Percentiles rank a stretch among this genome's conserved stretches.
phyloP scores from a whole-genome alignment of 805 yeast species.

The Wickerhamiella bombiphila region DNA sequence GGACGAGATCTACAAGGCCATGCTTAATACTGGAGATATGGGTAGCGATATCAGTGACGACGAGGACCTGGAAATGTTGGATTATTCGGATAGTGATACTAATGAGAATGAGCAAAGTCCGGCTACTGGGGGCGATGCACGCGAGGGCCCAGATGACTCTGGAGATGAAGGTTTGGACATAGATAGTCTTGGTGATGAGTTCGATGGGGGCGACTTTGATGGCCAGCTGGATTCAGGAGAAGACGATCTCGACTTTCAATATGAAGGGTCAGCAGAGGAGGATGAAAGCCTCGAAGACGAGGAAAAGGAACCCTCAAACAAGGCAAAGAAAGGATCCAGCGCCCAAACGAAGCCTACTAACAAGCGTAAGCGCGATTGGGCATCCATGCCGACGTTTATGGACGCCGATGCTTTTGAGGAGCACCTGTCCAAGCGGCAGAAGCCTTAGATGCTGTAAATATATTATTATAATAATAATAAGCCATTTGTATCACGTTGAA shows the following conservation, averaged over 20 bases:
- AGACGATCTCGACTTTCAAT: background rate
- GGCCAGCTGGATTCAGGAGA: background rate
- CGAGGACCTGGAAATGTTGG: background rate
- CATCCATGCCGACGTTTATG: slow-evolving; percentile 16
- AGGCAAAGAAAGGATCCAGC: slow-evolving; percentile 1
- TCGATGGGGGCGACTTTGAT: slow-evolving; percentile 2
- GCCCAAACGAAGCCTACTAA: slow-evolving; percentile 2
- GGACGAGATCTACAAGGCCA: slow-evolving; percentile 1
- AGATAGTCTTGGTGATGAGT: slow-evolving; percentile 5
- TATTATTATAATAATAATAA: too few relatives aligned
- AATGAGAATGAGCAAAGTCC: background rate
- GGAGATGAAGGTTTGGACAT: background rate
- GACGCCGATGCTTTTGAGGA: slow-evolving; percentile 20
- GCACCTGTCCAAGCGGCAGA: background rate
- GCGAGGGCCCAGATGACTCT: background rate
- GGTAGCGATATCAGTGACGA: slow-evolving; percentile 2
- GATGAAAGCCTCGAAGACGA: slow-evolving; percentile 1
- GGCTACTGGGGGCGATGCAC: background rate
- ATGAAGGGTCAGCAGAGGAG: background rate
- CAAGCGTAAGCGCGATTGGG: slow-evolving; percentile 19
- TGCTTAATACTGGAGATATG: slow-evolving; percentile 2
- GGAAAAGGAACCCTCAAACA: slow-evolving; percentile 2
- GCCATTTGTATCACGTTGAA: too few relatives aligned
- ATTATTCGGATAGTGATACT: slow-evolving; percentile 1
- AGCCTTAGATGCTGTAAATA: background rate